Evolutionary conservation across 2,329 filamentous ascomycete genomes (phyloP).

Genomic region (Cordyceps militaris): DNA sequence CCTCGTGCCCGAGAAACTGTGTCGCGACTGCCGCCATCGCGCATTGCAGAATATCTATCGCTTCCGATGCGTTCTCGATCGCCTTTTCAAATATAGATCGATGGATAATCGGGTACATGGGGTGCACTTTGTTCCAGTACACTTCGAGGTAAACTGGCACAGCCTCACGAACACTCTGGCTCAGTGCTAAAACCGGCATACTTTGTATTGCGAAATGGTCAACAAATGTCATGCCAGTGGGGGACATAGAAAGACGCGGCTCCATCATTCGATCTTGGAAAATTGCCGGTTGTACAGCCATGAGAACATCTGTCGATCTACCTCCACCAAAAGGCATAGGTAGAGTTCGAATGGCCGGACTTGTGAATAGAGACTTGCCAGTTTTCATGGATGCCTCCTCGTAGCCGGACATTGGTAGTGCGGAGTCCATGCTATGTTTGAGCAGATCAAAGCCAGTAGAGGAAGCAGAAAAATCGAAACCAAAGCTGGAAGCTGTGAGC

Average conservation of each 20-base stretch:
- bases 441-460: neutral
- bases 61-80: slow-evolving; percentile 24
- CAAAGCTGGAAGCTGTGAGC: neutral
- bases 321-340: slow-evolving; percentile 41
- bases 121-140: slow-evolving; percentile 47
- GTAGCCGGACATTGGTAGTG: slow-evolving; percentile 28
- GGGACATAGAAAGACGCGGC: neutral
- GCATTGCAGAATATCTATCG: slow-evolving; percentile 38
- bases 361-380: slow-evolving; percentile 29
- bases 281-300: slow-evolving; percentile 36
- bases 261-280: slow-evolving; percentile 20
- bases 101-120: slow-evolving; percentile 44
- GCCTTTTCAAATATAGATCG: slow-evolving; percentile 36
- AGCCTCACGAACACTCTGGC: slow-evolving; percentile 32
- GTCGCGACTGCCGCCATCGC: slow-evolving; percentile 53
- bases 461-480: neutral
- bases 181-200: slow-evolving; percentile 22
- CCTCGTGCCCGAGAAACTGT: slow-evolving; percentile 40
- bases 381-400: slow-evolving; percentile 30
- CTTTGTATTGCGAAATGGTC: neutral
- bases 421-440: neutral
- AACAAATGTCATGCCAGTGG: neutral
- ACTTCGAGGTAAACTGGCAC: slow-evolving; percentile 44
- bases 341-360: slow-evolving; percentile 39
- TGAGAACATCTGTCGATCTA: slow-evolving; percentile 42